Conservation (phyloP, 441 rosid species). For the Eutrema salsugineum region DNA sequence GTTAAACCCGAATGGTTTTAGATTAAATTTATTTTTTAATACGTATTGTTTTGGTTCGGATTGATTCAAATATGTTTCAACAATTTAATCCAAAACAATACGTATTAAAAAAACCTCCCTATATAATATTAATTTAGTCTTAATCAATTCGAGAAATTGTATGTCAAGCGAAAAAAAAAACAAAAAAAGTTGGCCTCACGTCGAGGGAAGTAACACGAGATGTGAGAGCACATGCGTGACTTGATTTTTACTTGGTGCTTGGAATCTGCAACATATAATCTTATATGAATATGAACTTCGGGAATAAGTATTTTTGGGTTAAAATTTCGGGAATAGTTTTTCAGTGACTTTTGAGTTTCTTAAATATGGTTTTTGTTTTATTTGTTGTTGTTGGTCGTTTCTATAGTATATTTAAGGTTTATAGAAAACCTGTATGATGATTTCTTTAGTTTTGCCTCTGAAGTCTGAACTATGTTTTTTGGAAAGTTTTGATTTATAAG, state of each 20-base stretch:
- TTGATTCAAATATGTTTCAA: neutral
- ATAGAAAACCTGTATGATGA: too few relatives aligned
- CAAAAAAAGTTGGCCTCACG: conserved; percentile 18
- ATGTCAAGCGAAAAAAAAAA: neutral
- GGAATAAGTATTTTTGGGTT: too few relatives aligned
- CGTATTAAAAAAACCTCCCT: neutral
- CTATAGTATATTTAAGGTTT: neutral
- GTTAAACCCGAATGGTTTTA: too few relatives aligned
- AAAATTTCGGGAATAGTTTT: neutral
- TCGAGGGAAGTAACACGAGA: neutral
- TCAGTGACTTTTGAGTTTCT: neutral
- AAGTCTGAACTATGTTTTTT: too few relatives aligned
- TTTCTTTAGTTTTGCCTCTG: too few relatives aligned
- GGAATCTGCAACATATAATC: neutral
- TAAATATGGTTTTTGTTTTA: neutral
- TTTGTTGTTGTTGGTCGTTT: too few relatives aligned
- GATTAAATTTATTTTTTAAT: too few relatives aligned
- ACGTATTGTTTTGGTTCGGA: too few relatives aligned
- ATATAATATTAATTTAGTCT: neutral
- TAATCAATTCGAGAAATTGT: neutral
- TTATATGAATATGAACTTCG: neutral
- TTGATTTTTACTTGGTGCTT: neutral
- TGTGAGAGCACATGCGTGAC: neutral
- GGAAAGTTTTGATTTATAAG: too few relatives aligned
- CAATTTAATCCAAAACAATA: too few relatives aligned